phyloP scores from a whole-genome alignment of 441 rosid species.

The Raphanus hybrid region DNA sequence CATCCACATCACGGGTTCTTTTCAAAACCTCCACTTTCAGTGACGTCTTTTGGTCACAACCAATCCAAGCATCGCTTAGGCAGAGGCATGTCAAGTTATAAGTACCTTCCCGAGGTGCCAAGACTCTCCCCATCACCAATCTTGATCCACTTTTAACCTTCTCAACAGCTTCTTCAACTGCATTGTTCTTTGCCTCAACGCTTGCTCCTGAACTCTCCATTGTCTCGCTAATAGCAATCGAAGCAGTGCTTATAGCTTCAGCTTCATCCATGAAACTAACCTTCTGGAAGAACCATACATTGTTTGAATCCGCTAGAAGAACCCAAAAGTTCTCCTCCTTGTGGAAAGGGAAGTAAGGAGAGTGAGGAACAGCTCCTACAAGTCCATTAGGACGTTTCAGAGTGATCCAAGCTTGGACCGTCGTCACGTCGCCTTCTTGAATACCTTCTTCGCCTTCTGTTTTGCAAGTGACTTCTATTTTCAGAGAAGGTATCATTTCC shows the following conservation, averaged over 20 bases:
- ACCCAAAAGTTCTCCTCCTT: constrained; percentile 94
- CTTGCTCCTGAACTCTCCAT: constrained; percentile 85
- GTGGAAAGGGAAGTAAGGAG: constrained; percentile 75
- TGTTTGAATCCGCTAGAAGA: constrained; percentile 79
- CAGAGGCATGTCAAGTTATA: constrained; percentile 82
- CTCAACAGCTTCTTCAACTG: constrained; percentile 70
- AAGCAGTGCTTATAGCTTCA: constrained; percentile 70
- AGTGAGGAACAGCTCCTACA: constrained; percentile 72
- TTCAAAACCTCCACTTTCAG: constrained; percentile 76
- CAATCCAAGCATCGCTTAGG: constrained; percentile 86
- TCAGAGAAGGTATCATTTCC: constrained; percentile 85
- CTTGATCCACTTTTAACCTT: constrained; percentile 81
- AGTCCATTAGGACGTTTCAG: constrained; percentile 77
- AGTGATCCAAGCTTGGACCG: constrained; percentile 82
- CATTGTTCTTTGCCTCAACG: constrained; percentile 59
- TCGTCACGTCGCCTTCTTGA: constrained; percentile 80
- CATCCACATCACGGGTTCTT: constrained; percentile 73
- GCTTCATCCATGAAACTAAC: constrained; percentile 90
- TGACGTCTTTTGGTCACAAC: constrained; percentile 68
- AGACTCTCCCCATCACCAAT: constrained; percentile 80
- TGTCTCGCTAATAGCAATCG: constrained; percentile 77
- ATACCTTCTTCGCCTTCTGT: constrained; percentile 94
- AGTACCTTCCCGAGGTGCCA: constrained; percentile 75
- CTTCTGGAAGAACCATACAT: constrained; percentile 89
- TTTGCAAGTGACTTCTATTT: constrained; percentile 73